Evolutionary conservation across 2,329 filamentous ascomycete genomes (phyloP), one percentile per base, ranked within the genome.

Genomic region (Akanthomyces muscarius): DNA sequence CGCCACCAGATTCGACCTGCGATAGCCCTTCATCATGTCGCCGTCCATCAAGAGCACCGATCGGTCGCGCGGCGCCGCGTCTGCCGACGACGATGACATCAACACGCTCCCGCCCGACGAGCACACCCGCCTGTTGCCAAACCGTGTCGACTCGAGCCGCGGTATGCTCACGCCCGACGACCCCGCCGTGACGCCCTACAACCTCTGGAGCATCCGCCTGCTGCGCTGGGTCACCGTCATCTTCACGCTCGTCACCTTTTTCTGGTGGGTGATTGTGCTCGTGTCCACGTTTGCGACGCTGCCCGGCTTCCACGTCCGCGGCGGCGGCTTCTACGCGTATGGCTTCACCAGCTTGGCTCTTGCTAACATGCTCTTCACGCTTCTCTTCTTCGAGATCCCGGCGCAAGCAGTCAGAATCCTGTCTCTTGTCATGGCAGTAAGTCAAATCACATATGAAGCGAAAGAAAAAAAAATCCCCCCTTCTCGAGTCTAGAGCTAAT

Each of bases 221-320:
- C 81, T 95, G 61, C 86, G 92, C 72, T 91, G 88, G 71, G 75
- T 95, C 65, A 94, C 92, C 5, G 81, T 96, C 62, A 69, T 91
- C 44, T 90, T 97, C 71, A 81, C 94, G 23, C 74, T 86, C 58
- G 73, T 93, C 69, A 90, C 87, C 62, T 92, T 96, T 70, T 70
- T 92, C n/a, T 98, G 94, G 94, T 98, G 95, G 94, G 83, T 91
- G 11, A 75, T 97, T 61, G 81, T 97, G 41, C 82, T 99, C n/a
- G 86, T 97, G 18, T 92, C 91, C 62, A 87, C 89, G 67, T 99
- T 99, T 77, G 88, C 96, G 68, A 97, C 91, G 60, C 92, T 92
- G 16, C 94, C 94, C 0, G 88, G 89, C 53, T 87, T 98, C 73
- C 87, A 95, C 73, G 90, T 88, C 11, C 87, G 92, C 59, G 95